Percentiles rank a stretch among this genome's conserved stretches.
Evolutionary conservation across 2,329 filamentous ascomycete species (phyloP).

Genomic region (Phoma sp.): DNA sequence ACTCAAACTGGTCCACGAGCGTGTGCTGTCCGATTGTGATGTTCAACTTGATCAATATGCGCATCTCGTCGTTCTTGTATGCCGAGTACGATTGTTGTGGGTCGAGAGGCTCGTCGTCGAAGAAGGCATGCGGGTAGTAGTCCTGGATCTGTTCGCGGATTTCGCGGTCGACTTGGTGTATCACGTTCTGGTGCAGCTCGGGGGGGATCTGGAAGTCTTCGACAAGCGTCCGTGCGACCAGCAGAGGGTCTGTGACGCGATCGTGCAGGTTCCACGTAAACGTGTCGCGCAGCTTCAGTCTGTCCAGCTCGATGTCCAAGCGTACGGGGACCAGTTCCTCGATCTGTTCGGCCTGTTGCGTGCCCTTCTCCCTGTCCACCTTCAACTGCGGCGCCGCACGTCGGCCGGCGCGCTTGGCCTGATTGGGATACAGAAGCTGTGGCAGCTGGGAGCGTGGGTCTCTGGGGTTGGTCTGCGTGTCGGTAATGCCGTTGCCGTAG

Average conservation of each 20-base stretch:
- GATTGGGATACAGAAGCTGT: conserved; percentile 78
- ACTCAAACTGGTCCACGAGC: conserved; percentile 95
- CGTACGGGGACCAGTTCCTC: conserved; percentile 92
- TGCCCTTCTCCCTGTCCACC: conserved; percentile 76
- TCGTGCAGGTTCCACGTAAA: conserved; percentile 99
- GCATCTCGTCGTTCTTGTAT: conserved; percentile 99
- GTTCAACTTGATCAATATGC: conserved; percentile 92
- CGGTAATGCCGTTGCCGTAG: conserved; percentile 86
- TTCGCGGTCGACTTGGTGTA: conserved; percentile 73
- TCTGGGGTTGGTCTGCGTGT: conserved; percentile 58
- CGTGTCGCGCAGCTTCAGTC: conserved; percentile 92
- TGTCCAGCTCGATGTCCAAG: conserved; percentile 93
- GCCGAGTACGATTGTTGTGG: conserved; percentile 88
- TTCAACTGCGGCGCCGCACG: conserved; percentile 76
- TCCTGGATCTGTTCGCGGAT: conserved; percentile 91
- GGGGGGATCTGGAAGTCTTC: conserved; percentile 83
- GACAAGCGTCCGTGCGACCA: conserved; percentile 87
- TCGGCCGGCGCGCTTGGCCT: conserved; percentile 77
- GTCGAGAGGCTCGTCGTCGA: conserved; percentile 89
- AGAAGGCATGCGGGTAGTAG: conserved; percentile 89
- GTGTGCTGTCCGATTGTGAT: conserved; percentile 97
- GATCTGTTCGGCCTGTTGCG: conserved; percentile 88
- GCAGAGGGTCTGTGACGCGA: conserved; percentile 75
- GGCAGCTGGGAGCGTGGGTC: conserved; percentile 46
- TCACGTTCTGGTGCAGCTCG: conserved; percentile 62